Evolutionary conservation across 176 grass and related monocot species (phyloP), one percentile per base, ranked within the genome.

Genomic region (Bolboschoenus planiculmis): DNA sequence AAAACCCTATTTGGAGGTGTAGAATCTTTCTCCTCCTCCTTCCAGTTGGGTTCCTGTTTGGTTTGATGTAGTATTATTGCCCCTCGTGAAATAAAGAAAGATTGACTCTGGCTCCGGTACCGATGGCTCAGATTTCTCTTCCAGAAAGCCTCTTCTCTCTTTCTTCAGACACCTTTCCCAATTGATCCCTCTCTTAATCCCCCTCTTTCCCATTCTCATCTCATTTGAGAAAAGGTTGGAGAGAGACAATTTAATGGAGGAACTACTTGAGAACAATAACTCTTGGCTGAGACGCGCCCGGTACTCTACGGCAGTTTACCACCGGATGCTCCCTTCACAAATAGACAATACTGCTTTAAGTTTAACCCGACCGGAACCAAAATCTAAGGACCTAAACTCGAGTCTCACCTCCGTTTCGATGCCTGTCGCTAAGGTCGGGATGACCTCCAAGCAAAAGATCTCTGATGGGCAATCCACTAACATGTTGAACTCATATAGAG

Each of bases 251-350:
- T 24, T 15, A 27, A 60, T 62, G 56, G 78, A 42, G 63, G 39
- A 78, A 54, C 94, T 90, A 91, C 85, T 93, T 27, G 91, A 95
- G 35, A 87, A 95, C 46, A 84, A 85, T 26, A 89, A 61, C 84
- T 99, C 97, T 68, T 99, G 93, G 97, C 78, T 99, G 55, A 88
- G 75, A 81, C 92, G 93, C 27, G 83, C 93, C n/a, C 88, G 88
- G 43, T 99, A 90, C 84, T 90, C 97, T 13, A 89, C 90, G 63
- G 85, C 97, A 10, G 86, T 93, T 83, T 91, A 90, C 37, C 81
- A 88, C 90, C 56, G 77, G 87, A 54, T 84, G 68, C 23, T 92
- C 86, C 83, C 40, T 86, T 72, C 82, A 80, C 80, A 82, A 86
- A 83, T 91, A 89, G 84, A 59, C 39, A 82, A 83, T 71, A 66